Evolutionary conservation across 2,329 filamentous ascomycete species (phyloP).

Genomic region (Fusarium nematophilum): DNA sequence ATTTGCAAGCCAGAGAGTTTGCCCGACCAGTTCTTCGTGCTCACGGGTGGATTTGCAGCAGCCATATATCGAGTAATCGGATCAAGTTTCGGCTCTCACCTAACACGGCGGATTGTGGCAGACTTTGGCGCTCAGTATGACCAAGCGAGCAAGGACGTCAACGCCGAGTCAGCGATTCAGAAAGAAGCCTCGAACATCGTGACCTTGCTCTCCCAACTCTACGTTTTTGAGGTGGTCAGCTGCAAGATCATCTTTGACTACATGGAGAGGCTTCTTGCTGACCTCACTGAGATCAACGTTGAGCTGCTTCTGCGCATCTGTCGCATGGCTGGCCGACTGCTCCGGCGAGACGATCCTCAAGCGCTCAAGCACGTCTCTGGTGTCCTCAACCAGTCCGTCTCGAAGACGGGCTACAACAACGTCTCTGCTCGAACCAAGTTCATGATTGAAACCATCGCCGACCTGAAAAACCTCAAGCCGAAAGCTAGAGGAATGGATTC

Average conservation of each 20-base stretch:
- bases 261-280: slow-evolving; percentile 78
- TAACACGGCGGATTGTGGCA: slow-evolving; percentile 82
- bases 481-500: slow-evolving; percentile 80
- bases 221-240: slow-evolving; percentile 90
- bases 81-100: slow-evolving; percentile 87
- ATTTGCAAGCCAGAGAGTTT: slow-evolving; percentile 82
- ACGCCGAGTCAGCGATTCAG: slow-evolving; percentile 53
- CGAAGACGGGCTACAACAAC: slow-evolving; percentile 73
- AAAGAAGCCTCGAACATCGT: slow-evolving; percentile 75
- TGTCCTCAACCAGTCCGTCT: slow-evolving; percentile 78
- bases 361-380: slow-evolving; percentile 89
- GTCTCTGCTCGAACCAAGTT: slow-evolving; percentile 92
- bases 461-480: slow-evolving; percentile 92
- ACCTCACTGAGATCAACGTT: slow-evolving; percentile 86
- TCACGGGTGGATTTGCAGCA: slow-evolving; percentile 89
- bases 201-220: slow-evolving; percentile 85
- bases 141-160: slow-evolving; percentile 51
- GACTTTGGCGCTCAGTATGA: slow-evolving; percentile 77
- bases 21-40: slow-evolving; percentile 89
- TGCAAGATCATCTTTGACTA: slow-evolving; percentile 91
- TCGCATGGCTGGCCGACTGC: slow-evolving; percentile 81
- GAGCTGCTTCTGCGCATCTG: slow-evolving; percentile 89
- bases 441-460: slow-evolving; percentile 96
- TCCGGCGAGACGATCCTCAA: slow-evolving; percentile 89
- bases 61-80: slow-evolving; percentile 89